A percentile compares a stretch with the other conserved stretches of the same genome.
Conservation (phyloP, 345 rosid species). For the Gossypioides kirkii region DNA sequence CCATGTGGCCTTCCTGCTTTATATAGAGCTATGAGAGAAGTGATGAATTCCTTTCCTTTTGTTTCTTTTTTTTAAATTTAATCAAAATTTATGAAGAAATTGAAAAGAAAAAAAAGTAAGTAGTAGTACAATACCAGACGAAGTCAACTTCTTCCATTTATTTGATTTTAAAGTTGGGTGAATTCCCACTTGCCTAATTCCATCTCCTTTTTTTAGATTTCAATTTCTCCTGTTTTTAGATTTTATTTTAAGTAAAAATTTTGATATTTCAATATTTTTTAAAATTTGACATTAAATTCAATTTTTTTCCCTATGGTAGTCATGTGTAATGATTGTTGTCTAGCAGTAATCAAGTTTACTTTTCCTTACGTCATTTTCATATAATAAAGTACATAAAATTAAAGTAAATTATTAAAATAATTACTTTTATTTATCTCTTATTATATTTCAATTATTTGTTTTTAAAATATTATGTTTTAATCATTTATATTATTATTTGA, state of each 20-base stretch:
- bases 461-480: too few relatives aligned
- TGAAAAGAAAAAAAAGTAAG: neutral
- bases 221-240: neutral
- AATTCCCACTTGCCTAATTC: slow-evolving; percentile 36
- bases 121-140: neutral
- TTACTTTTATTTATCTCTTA: too few relatives aligned
- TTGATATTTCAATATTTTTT: too few relatives aligned
- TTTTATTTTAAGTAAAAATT: too few relatives aligned
- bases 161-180: slow-evolving; percentile 18
- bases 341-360: too few relatives aligned
- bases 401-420: too few relatives aligned
- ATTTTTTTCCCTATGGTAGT: too few relatives aligned
- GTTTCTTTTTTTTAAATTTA: neutral
- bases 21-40: slow-evolving; percentile 19
- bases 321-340: too few relatives aligned
- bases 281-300: too few relatives aligned
- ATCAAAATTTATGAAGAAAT: slow-evolving; percentile 3
- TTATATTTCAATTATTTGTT: too few relatives aligned
- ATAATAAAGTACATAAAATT: slow-evolving; percentile 1
- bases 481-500: too few relatives aligned
- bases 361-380: slow-evolving; percentile 11
- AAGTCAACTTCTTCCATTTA: slow-evolving; percentile 34
- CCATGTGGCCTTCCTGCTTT: neutral
- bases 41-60: neutral
- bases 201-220: neutral